phyloP scores from a whole-genome alignment of 768 basidiomycete species.

The Xerocomus potaroensis region DNA sequence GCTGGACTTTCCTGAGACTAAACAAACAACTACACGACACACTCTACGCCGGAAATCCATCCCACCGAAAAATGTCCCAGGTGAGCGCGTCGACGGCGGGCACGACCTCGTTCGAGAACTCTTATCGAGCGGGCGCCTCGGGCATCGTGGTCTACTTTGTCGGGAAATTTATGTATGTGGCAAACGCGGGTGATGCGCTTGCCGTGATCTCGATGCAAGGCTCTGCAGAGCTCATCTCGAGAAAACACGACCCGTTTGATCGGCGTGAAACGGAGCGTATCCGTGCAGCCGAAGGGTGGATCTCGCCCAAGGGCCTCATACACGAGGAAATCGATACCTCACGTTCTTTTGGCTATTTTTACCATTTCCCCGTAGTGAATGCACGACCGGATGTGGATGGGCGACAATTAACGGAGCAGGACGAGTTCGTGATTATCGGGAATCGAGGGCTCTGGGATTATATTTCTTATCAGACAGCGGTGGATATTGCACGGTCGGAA shows the following conservation, averaged over 20 bases:
- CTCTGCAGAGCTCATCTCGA: conserved; percentile 66
- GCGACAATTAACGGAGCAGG: conserved; percentile 70
- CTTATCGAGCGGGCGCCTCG: conserved; percentile 71
- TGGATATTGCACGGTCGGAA: conserved; percentile 87
- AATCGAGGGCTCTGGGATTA: conserved; percentile 93
- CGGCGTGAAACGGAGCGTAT: conserved; percentile 82
- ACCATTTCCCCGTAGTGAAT: conserved; percentile 86
- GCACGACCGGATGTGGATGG: conserved; percentile 75
- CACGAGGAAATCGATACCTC: conserved; percentile 91
- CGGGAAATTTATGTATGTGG: conserved; percentile 78
- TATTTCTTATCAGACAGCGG: conserved; percentile 91
- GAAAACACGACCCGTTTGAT: conserved; percentile 88
- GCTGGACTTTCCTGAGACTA: conserved; percentile 82
- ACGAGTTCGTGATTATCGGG: conserved; percentile 95
- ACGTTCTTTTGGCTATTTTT: conserved; percentile 91
- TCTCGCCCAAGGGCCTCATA: conserved; percentile 84
- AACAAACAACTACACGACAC: conserved; percentile 78
- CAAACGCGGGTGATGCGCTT: conserved; percentile 84
- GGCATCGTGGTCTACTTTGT: conserved; percentile 84
- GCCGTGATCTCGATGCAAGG: conserved; percentile 83
- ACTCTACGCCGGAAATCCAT: conserved; percentile 41
- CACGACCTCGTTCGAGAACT: conserved; percentile 37
- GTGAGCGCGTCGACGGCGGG: conserved; percentile 45
- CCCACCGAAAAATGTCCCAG: conserved; percentile 68
- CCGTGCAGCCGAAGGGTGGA: conserved; percentile 88